These are phyloP conservation scores for Calonectria fujianensis DNA, from an alignment of 2,329 filamentous ascomycete species.

Conservation along the genomic window DNA sequence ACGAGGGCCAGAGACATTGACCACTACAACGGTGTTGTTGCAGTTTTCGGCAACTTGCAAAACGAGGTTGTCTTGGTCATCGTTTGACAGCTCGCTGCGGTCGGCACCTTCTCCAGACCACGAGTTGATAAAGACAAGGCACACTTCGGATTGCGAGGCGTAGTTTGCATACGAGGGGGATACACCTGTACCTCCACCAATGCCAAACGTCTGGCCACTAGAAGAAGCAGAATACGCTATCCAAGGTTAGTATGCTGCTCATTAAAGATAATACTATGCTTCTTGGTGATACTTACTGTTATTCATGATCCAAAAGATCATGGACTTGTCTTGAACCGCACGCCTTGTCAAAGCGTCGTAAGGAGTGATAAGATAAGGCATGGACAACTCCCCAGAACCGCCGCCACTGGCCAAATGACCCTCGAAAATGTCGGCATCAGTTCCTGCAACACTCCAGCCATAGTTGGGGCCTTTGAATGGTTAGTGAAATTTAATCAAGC, in stretches of 20 bases:
- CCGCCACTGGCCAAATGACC: constrained; percentile 72
- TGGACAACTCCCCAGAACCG: constrained; percentile 67
- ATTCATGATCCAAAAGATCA: constrained; percentile 23
- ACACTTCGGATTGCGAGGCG: constrained; percentile 50
- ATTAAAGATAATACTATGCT: not conserved
- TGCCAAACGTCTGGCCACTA: not conserved
- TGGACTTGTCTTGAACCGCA: constrained; percentile 59
- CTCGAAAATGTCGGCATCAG: constrained; percentile 23
- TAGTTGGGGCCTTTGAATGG: not conserved
- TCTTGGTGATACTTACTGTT: not conserved
- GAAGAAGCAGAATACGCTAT: not conserved
- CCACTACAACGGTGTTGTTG: constrained; percentile 75
- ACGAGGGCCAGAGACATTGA: constrained; percentile 80
- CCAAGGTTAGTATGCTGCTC: not conserved
- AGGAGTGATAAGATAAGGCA: constrained; percentile 70
- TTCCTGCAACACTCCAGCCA: not conserved
- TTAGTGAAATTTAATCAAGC: not conserved
- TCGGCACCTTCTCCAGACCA: constrained; percentile 84
- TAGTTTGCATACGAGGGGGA: constrained; percentile 20
- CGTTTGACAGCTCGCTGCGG: constrained; percentile 75
- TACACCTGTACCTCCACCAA: not conserved
- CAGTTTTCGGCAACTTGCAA: constrained; percentile 69
- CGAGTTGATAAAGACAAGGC: constrained; percentile 80
- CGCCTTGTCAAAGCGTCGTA: constrained; percentile 71
- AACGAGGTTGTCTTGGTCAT: constrained; percentile 76